Evolutionary conservation across 306 rosid genomes (phyloP), one percentile per base, ranked within the genome.

Genomic region (Acacia crassicarpa): DNA sequence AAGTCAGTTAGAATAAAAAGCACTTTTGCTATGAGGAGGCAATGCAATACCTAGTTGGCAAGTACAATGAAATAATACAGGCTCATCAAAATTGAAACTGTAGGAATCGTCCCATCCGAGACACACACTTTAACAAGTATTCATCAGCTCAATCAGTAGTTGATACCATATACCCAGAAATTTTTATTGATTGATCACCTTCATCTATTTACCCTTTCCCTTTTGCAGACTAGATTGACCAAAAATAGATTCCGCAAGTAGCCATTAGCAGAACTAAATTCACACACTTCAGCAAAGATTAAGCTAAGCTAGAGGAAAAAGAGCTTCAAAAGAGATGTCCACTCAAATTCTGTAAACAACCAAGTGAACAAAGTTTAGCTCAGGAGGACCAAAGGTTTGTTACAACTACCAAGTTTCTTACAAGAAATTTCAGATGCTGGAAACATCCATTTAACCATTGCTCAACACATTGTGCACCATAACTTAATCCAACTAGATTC

Each of bases 401-500:
- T 72, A 77, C 72, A 38, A 17, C 71, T 66, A 33, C 22, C 71
- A 82, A 9, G 85, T 82, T 86, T 69, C 86, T 80, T 69, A 35
- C 51, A 86, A 81, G 83, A 87, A 86, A 79, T 82, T 83, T 75
- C 78, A 76, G 83, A 71, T 78, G 83, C 56, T n/a, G 73, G 85
- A 85, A 86, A 84, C 89, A 84, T 82, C 86, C 89, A 84, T 82
- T 84, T 78, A 63, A 82, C 86, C 75, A 80, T 82, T 81, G 83
- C 88, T 81, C 81, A 61, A 69, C 78, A 86, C 85, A 82, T 78
- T 73, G 85, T 70, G 84, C 84, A 85, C 67, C 88, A 86, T 85
- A 87, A 91, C 81, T 84, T 86, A 86, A 87, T 81, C 84, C 89
- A 82, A 84, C 80, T 74, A 84, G 85, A 89, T 87, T 89, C 96